Evolutionary conservation across 2,329 filamentous ascomycete species (phyloP), one percentile per base, ranked within the genome.

Genomic region (Cladorrhinum sp.): DNA sequence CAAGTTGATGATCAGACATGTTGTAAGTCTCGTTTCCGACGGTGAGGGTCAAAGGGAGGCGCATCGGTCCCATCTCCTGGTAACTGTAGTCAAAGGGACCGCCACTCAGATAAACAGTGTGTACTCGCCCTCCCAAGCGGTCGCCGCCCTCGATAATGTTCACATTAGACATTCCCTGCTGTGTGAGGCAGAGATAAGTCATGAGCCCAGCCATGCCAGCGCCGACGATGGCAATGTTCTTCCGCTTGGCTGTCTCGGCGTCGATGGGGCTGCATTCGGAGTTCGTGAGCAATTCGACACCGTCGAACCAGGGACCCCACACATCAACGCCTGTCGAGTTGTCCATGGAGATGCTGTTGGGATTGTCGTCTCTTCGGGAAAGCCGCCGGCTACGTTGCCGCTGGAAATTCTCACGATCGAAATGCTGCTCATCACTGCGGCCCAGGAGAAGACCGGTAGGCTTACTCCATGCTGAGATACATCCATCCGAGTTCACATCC

Each of bases 181-280:
- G 76, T 2, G 70, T 82, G 71, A 73, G 80, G 76, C 73, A 72
- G 9, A 84, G 73, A 60, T 75, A 79, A 0, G 80, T 87, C 80
- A 88, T 85, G 51, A 90, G 71, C 0, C 86, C 86, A 2, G 83
- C 76, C 80, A 89, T 87, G 3, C 86, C 86, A 16, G 81, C 86
- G 18, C 87, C 87, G 4, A 89, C 75, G 52, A 90, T 88, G 54
- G 79, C 86, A 63, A 89, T 79, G 51, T 75, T 73, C 71, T 85
- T 86, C 62, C 73, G 76, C 74, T 88, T 88, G 24, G 80, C 80
- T 8, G 77, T 71, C 2, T 76, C 71, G 5, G 82, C 82, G 63
- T 85, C 82, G 0, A 82, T 76, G 12, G 77, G 73, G 54, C 77
- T 76, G 18, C 83, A 77, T 62, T 84, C 75, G 66, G 83, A 85